Evolutionary conservation across 1,284 basidiomycete genomes (phyloP).

Genomic region (Trametes polyzona): DNA sequence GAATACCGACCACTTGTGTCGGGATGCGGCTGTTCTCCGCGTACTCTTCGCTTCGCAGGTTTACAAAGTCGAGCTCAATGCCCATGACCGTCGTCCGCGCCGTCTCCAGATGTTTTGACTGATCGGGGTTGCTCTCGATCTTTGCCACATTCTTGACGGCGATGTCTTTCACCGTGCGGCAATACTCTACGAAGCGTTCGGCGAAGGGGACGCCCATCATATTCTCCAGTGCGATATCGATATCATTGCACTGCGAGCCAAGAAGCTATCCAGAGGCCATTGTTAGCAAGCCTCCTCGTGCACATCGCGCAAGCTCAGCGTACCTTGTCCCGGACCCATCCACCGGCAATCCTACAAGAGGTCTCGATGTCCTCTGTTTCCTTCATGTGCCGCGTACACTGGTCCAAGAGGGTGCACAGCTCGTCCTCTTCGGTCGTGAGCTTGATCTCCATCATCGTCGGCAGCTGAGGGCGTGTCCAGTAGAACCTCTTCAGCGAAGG

Average conservation of each 20-base stretch:
- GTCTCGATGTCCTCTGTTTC: constrained; percentile 57
- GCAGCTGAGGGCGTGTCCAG: constrained; percentile 23
- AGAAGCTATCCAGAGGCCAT: constrained; percentile 73
- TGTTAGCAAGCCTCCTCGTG: not conserved
- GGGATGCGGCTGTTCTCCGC: constrained; percentile 89
- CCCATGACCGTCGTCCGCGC: constrained; percentile 88
- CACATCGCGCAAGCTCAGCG: constrained; percentile 25
- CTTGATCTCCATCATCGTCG: constrained; percentile 40
- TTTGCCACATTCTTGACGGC: constrained; percentile 69
- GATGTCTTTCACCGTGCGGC: constrained; percentile 59
- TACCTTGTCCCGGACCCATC: constrained; percentile 98
- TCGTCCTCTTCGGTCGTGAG: constrained; percentile 61
- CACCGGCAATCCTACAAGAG: constrained; percentile 88
- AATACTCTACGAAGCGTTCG: constrained; percentile 73
- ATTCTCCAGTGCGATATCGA: constrained; percentile 90
- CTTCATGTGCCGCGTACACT: constrained; percentile 61
- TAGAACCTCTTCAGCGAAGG: constrained; percentile 5
- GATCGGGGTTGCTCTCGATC: constrained; percentile 95
- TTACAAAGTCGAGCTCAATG: constrained; percentile 93
- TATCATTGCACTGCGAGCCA: constrained; percentile 84
- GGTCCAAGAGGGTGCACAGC: constrained; percentile 70
- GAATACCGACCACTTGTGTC: constrained; percentile 70
- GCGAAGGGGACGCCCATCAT: constrained; percentile 95
- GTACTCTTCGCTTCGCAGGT: constrained; percentile 93
- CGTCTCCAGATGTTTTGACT: constrained; percentile 98